Evolutionary conservation across 306 rosid species (phyloP).

Genomic region (Vicia faba): DNA sequence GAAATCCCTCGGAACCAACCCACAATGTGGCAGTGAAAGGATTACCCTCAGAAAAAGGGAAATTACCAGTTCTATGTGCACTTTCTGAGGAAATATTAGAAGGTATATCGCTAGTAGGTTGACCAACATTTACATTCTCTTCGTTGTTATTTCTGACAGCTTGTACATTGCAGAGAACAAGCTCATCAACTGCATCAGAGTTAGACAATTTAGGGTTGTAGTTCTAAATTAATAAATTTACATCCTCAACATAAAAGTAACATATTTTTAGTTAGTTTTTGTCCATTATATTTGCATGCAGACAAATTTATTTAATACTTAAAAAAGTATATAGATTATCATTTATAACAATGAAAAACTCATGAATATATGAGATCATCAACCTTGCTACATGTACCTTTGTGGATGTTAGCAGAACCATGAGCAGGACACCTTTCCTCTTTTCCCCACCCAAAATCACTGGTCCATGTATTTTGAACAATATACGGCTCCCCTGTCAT

Average conservation of each 20-base stretch:
- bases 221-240: slow-evolving; percentile 13
- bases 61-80: slow-evolving; percentile 65
- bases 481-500: slow-evolving; percentile 76
- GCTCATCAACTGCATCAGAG: slow-evolving; percentile 75
- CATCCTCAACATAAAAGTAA: slow-evolving; percentile 17
- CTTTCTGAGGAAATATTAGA: slow-evolving; percentile 64
- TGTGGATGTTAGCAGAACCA: slow-evolving; percentile 50
- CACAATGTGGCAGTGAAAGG: slow-evolving; percentile 87
- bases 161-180: slow-evolving; percentile 86
- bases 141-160: slow-evolving; percentile 56
- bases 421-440: slow-evolving; percentile 78
- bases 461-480: slow-evolving; percentile 82
- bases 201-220: slow-evolving; percentile 36
- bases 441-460: slow-evolving; percentile 83
- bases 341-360: slow-evolving; percentile 18
- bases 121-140: slow-evolving; percentile 53
- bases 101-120: slow-evolving; percentile 48
- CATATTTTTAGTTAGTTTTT: slow-evolving; percentile 1
- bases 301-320: slow-evolving; percentile 36
- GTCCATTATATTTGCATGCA: neutral
- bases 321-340: slow-evolving; percentile 19
- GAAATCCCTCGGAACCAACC: slow-evolving; percentile 94
- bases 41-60: slow-evolving; percentile 81
- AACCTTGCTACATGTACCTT: slow-evolving; percentile 50
- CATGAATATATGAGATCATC: neutral